phyloP scores from a whole-genome alignment of 192 early-diverging fungal species.

The Backusella luteola region DNA sequence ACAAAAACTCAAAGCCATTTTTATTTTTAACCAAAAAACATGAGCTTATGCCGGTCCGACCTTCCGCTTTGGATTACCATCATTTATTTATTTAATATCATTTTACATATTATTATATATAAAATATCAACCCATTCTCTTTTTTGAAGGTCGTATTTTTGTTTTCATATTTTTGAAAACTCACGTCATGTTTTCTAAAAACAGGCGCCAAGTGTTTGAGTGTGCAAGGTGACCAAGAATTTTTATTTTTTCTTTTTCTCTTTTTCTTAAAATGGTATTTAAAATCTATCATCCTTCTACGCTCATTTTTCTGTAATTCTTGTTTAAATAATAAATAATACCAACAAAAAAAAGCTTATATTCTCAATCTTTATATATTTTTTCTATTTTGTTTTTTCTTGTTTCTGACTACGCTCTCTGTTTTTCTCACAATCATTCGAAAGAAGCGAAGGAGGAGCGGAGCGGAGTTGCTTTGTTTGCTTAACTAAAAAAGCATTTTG shows the following conservation, averaged over 20 bases:
- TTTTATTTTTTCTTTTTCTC: neutral
- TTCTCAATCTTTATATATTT: neutral
- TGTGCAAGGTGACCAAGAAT: neutral
- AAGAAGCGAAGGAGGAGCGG: neutral
- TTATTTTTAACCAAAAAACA: constrained; percentile 5
- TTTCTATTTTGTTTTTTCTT: neutral
- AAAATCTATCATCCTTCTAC: constrained; percentile 1
- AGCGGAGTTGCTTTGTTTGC: neutral
- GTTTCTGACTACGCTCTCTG: neutral
- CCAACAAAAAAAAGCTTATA: neutral
- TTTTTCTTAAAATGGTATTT: constrained; percentile 3
- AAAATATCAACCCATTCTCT: neutral
- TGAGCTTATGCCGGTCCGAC: constrained; percentile 7
- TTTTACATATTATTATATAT: neutral
- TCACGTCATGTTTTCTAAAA: constrained; percentile 6
- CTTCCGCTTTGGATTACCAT: neutral
- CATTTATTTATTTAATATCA: neutral
- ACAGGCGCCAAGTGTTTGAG: constrained; percentile 3
- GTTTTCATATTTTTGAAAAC: neutral
- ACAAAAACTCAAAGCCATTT: constrained; percentile 1
- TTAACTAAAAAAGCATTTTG: neutral
- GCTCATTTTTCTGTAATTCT: neutral
- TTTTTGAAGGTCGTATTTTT: neutral
- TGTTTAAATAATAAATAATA: neutral
- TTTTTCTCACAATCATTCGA: neutral